A percentile compares a stretch with the other conserved stretches of the same genome.
These are phyloP conservation scores for Saccharomyces hybrid DNA, from an alignment of 1,139 yeast species.

Conservation along the genomic window DNA sequence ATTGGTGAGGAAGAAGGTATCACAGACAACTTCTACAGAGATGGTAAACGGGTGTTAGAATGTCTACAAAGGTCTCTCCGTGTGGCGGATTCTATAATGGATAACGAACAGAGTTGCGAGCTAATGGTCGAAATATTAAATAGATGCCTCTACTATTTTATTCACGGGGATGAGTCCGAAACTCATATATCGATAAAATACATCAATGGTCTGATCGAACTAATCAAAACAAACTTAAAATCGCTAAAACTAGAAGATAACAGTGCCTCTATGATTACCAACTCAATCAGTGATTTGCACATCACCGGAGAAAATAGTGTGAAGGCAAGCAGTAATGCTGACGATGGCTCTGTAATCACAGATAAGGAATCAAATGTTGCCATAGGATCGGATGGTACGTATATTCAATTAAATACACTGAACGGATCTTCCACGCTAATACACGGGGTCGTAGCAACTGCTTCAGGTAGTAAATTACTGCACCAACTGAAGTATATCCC, in stretches of 20 bases:
- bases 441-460: constrained; percentile 4
- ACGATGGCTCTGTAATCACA: neutral
- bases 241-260: constrained; percentile 38
- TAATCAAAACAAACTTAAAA: constrained; percentile 68
- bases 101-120: constrained; percentile 49
- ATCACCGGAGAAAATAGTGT: neutral
- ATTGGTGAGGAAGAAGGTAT: constrained; percentile 43
- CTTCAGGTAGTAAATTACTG: neutral
- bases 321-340: neutral
- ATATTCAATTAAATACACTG: constrained; percentile 12
- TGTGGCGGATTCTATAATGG: constrained; percentile 86
- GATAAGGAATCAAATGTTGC: constrained; percentile 7
- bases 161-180: constrained; percentile 69
- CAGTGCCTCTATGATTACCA: constrained; percentile 18
- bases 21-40: constrained; percentile 31
- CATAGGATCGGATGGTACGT: constrained; percentile 26
- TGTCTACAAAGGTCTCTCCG: constrained; percentile 70
- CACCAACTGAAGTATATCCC: constrained; percentile 9
- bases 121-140: constrained; percentile 84
- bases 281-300: constrained; percentile 6
- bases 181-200: constrained; percentile 66
- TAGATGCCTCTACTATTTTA: constrained; percentile 74
- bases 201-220: constrained; percentile 77
- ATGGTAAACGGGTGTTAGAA: constrained; percentile 57
- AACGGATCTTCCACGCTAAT: neutral